phyloP scores from a whole-genome alignment of 1,139 yeast species.

The Komagataea norvegica region DNA sequence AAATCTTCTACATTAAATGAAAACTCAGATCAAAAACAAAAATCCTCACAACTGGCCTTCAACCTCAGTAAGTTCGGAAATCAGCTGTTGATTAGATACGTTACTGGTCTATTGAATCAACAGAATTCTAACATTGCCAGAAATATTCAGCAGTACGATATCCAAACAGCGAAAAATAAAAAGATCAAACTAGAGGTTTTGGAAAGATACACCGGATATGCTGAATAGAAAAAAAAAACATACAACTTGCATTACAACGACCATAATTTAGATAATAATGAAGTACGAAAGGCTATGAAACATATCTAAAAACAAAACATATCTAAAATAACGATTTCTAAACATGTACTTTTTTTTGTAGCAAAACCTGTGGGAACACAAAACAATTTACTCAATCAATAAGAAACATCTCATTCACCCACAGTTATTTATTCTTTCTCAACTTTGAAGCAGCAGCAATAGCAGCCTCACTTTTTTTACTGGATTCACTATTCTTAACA shows the following conservation, averaged over 20 bases:
- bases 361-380: too few species aligned
- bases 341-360: constrained; percentile 1
- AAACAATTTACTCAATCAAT: constrained; percentile 1
- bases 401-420: too few species aligned
- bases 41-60: constrained; percentile 24
- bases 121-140: constrained; percentile 21
- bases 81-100: constrained; percentile 21
- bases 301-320: neutral
- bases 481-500: constrained; percentile 35
- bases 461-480: constrained; percentile 25
- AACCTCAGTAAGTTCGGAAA: constrained; percentile 24
- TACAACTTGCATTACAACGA: too few species aligned
- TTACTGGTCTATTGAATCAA: constrained; percentile 21
- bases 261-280: neutral
- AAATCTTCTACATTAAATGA: constrained; percentile 22
- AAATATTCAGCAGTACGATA: constrained; percentile 22
- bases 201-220: neutral
- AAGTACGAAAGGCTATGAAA: neutral
- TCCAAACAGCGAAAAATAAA: constrained; percentile 20
- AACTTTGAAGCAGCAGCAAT: constrained; percentile 18
- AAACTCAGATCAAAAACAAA: constrained; percentile 26
- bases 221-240: too few species aligned
- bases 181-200: constrained; percentile 11
- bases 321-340: neutral
- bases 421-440: constrained; percentile 18